A percentile compares a stretch with the other conserved stretches of the same genome.
Conservation (phyloP, 2,329 filamentous ascomycete genomes). For the Ophiosphaerella herpotricha region DNA sequence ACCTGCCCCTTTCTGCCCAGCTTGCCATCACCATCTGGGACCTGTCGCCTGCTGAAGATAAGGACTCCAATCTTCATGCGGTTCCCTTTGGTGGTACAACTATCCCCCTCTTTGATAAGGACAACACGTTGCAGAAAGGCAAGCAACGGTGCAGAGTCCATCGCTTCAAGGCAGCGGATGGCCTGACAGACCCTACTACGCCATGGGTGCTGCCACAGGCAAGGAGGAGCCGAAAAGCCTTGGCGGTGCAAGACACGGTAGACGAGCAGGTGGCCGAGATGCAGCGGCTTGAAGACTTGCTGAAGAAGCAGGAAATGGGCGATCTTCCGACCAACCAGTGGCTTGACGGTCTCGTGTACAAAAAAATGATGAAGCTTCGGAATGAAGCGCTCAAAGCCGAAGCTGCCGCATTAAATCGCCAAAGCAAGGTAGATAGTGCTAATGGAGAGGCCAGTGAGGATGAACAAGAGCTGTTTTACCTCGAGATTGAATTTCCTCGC, state of each 20-base stretch:
- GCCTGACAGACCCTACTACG: slow-evolving; percentile 77
- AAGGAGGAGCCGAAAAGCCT: slow-evolving; percentile 56
- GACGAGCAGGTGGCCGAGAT: slow-evolving; percentile 81
- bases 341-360: slow-evolving; percentile 93
- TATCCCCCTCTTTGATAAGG: slow-evolving; percentile 85
- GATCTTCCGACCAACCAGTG: slow-evolving; percentile 92
- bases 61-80: slow-evolving; percentile 72
- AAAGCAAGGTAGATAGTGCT: slow-evolving; percentile 18
- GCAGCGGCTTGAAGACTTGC: slow-evolving; percentile 82
- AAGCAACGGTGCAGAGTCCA: slow-evolving; percentile 89
- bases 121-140: slow-evolving; percentile 89
- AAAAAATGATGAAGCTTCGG: slow-evolving; percentile 75
- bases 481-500: slow-evolving; percentile 88
- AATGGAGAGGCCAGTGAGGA: slow-evolving; percentile 41
- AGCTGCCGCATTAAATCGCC: slow-evolving; percentile 44
- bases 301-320: slow-evolving; percentile 98
- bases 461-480: slow-evolving; percentile 71
- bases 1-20: slow-evolving; percentile 78
- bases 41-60: slow-evolving; percentile 76
- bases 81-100: slow-evolving; percentile 95
- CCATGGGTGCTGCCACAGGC: slow-evolving; percentile 67
- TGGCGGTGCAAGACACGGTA: slow-evolving; percentile 51
- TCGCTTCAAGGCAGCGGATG: slow-evolving; percentile 81
- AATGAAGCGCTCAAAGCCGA: slow-evolving; percentile 47
- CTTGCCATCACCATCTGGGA: slow-evolving; percentile 97